Evolutionary conservation across 345 rosid species (phyloP).

Genomic region (Erodium maritimum): DNA sequence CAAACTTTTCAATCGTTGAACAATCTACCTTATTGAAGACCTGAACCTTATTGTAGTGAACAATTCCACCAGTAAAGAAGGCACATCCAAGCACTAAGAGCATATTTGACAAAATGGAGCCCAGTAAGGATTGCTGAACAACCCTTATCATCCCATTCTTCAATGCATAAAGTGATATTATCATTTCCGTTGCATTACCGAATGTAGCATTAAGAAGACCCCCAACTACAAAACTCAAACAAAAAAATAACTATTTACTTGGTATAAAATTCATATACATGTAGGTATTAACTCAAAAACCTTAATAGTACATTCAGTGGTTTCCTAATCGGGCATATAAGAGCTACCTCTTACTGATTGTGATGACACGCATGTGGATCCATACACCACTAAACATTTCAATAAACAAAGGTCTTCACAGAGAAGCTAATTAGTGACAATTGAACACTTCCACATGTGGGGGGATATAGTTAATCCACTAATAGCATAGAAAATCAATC

Average conservation of each 20-base stretch:
- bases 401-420: too few relatives aligned
- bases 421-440: too few relatives aligned
- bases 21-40: constrained; percentile 27
- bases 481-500: too few relatives aligned
- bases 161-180: constrained; percentile 37
- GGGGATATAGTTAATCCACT: too few relatives aligned
- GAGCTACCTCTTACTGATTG: background rate
- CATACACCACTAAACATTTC: background rate
- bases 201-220: constrained; percentile 43
- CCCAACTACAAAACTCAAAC: constrained; percentile 26
- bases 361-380: background rate
- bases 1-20: background rate
- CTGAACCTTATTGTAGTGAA: constrained; percentile 28
- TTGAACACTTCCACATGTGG: too few relatives aligned
- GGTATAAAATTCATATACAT: background rate
- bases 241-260: background rate
- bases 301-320: background rate
- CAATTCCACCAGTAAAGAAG: constrained; percentile 39
- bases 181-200: constrained; percentile 44
- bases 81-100: constrained; percentile 47
- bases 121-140: constrained; percentile 43
- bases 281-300: background rate
- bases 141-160: constrained; percentile 31
- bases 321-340: background rate
- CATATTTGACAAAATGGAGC: constrained; percentile 47